Conservation (phyloP, 805 yeast species). For the Yarrowia sp. region DNA sequence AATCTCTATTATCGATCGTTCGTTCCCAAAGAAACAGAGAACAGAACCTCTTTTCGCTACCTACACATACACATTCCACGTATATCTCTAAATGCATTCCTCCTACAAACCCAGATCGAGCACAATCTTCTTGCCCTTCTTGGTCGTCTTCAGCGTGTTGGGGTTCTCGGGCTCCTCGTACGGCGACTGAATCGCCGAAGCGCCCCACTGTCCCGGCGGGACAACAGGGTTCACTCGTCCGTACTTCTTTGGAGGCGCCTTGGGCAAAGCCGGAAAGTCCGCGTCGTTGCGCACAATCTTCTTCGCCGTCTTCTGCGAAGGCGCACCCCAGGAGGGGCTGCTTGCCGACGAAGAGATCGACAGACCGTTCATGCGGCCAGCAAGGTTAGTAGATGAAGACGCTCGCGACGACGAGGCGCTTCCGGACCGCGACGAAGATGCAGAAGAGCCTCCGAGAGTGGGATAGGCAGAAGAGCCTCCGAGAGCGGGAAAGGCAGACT, state of each 20-base stretch:
- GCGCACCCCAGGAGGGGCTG: slow-evolving; percentile 21
- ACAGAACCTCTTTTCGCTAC: too few species aligned
- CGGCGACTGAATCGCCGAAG: not conserved
- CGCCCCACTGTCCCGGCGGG: slow-evolving; percentile 18
- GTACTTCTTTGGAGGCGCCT: slow-evolving; percentile 11
- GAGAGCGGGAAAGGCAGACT: slow-evolving; percentile 20
- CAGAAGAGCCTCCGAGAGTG: slow-evolving; percentile 10
- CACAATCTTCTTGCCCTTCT: slow-evolving; percentile 26
- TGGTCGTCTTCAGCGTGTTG: slow-evolving; percentile 11
- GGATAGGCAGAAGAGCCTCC: slow-evolving; percentile 25
- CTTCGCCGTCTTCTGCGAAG: slow-evolving; percentile 13
- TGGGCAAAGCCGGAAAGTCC: slow-evolving; percentile 30
- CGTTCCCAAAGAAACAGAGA: too few species aligned
- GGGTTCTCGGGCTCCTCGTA: slow-evolving; percentile 26
- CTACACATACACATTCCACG: too few species aligned
- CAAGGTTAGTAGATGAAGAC: slow-evolving; percentile 7
- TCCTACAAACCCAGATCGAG: slow-evolving; percentile 15
- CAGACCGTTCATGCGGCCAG: slow-evolving; percentile 27
- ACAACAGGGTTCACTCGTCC: slow-evolving; percentile 24
- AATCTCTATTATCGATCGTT: too few species aligned
- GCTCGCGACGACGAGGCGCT: slow-evolving; percentile 8
- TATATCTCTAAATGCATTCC: slow-evolving; percentile 4
- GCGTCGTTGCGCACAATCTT: slow-evolving; percentile 26
- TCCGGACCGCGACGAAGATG: not conserved
- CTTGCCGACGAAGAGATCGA: slow-evolving; percentile 18